These are phyloP conservation scores for Biscogniauxia sp. DNA, from an alignment of 2,329 filamentous ascomycete genomes.

Conservation along the genomic window DNA sequence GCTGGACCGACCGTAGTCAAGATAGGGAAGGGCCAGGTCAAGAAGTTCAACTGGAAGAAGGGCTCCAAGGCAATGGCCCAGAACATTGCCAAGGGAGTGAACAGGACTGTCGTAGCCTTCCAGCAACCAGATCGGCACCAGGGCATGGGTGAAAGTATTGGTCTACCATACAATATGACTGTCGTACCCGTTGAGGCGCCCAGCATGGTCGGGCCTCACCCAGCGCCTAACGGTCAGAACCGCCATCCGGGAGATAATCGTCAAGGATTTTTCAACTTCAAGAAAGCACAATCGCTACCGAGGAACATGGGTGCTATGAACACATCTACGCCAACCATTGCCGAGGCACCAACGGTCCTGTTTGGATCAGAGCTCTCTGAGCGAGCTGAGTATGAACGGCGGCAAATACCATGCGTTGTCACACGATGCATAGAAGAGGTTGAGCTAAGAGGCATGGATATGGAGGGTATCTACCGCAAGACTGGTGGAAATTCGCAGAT, in stretches of 20 bases:
- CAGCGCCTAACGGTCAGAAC: conserved; percentile 32
- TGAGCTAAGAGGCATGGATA: conserved; percentile 91
- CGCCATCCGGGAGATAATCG: conserved; percentile 38
- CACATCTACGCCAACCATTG: conserved; percentile 36
- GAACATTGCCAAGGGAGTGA: conserved; percentile 90
- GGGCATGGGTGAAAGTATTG: conserved; percentile 62
- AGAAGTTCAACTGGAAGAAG: conserved; percentile 99
- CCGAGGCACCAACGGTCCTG: conserved; percentile 59
- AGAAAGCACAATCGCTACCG: conserved; percentile 51
- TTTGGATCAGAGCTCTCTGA: conserved; percentile 89
- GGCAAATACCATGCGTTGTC: conserved; percentile 85
- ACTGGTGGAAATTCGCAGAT: conserved; percentile 90
- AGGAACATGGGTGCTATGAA: conserved; percentile 50
- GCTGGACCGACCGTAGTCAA: conserved; percentile 90
- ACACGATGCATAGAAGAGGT: conserved; percentile 96
- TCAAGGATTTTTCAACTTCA: conserved; percentile 65
- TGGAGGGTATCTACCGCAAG: conserved; percentile 97
- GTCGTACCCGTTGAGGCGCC: conserved; percentile 53
- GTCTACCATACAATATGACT: conserved; percentile 69
- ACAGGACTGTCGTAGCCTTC: conserved; percentile 80
- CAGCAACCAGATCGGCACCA: conserved; percentile 54
- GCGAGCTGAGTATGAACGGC: conserved; percentile 82
- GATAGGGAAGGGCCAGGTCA: conserved; percentile 88
- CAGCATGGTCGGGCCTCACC: conserved; percentile 20
- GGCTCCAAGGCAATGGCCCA: conserved; percentile 91